Base-by-base conservation (phyloP, 2,329 filamentous ascomycete genomes). In the Botryotinia calthae region DNA sequence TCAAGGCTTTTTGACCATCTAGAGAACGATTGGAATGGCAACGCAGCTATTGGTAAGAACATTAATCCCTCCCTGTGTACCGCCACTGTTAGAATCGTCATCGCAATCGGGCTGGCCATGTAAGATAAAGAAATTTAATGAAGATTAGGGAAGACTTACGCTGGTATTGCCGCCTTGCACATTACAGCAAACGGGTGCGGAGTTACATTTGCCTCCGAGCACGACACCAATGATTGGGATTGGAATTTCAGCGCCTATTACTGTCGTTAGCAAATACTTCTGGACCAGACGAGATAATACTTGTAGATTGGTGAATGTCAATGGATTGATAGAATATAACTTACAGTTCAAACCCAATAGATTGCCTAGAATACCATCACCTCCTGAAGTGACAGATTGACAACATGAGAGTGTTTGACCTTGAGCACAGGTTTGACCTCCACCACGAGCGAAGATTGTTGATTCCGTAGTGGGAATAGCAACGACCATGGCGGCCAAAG, bases 401-500 rank as follows among this genome's bases (percentile, higher is more conserved):
- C 75, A 76, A 63, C 75, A 76, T 2, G 48, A 37, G 9, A 71
- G 54, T 8, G 44, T 51, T 72, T 66, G 68, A 42, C 58, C 59
- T 54, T 56, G 25, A 56, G 48, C 25, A 68, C 65, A 68, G 8
- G 48, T 75, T 64, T 18, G 72, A 69, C 42, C 63, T 25, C 54
- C 70, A 74, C 3, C 70, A 75, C 51, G 46, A 65, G 25, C 34
- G 4, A 48, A 28, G 16, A 68, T 20, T 25, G 34, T 40, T n/a
- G 37, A 42, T 42, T 58, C 77, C 65, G 16, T 69, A 48, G n/a
- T 70, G 48, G 77, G 76, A n/a, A 56, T 48, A 20, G 79, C 79
- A 37, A 78, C 62, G 56, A 74, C 72, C 46, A 76, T 63, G 18
- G 75, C 48, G 63, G 75, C 72, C 62, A 78, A 62, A 64, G 80